Evolutionary conservation across 2,329 filamentous ascomycete genomes (phyloP), one percentile per base, ranked within the genome.

Genomic region (Cryphonectria naterciae): DNA sequence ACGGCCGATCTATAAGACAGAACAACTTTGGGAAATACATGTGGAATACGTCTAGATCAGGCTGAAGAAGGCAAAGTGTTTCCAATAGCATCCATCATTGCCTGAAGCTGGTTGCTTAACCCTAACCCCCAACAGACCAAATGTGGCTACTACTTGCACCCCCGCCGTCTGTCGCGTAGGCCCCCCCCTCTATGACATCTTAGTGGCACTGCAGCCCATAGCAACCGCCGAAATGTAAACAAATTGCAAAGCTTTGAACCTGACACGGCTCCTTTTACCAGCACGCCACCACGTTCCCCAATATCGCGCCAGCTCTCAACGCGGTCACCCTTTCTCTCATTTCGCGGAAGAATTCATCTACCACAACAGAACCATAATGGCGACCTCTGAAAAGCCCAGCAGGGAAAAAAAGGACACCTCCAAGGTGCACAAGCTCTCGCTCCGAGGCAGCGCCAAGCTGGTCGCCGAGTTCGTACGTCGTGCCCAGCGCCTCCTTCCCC

Each of bases 391-490:
- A 61, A 75, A 75, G 64, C 49, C 72, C 71, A 67, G 69, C 58
- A 71, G 75, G 63, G 81, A 80, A 67, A 83, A 86, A 65, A 90
- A 89, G 81, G 88, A 91, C 78, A 94, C 94, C 78, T 93, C 93
- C 76, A 97, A 98, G 83, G 90, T 94, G 73, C 96, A 99, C 85
- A 98, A 97, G 86, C 89, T 99, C 74, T 93, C 95, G 52, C 86
- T 98, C 73, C 95, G 94, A 82, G 93, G 92, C 83, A 88, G 84
- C 76, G 89, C 94, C 54, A 97, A 95, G 82, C 88, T 97, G 52
- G 94, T 98, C 70, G 93, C 95, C 61, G 96, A 99, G 85, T 99
- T 99, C 81, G 94, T 97, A 85, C 81, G 92, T 87, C 35, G 54
- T 43, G 11, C 15, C 63, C 63, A 5, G 17, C 46, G 8, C 11